phyloP scores from a whole-genome alignment of 2,329 filamentous ascomycete species.

The Monosporascus ibericus region DNA sequence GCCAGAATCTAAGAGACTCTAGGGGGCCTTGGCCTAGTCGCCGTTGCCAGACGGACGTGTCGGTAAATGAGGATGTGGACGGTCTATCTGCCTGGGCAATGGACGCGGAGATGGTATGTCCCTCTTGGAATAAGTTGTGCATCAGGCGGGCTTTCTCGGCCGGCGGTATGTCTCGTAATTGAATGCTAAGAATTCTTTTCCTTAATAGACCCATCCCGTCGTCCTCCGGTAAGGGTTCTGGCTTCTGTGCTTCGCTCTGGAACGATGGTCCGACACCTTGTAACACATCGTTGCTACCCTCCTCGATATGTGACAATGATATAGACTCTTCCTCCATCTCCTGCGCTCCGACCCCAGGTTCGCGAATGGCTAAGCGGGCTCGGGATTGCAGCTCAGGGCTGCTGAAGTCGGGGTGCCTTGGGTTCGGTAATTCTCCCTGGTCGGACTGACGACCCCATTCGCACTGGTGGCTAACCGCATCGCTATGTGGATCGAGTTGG shows the following conservation, averaged over 20 bases:
- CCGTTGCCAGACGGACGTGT: constrained; percentile 27
- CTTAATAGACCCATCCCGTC: constrained; percentile 70
- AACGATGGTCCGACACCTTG: constrained; percentile 2
- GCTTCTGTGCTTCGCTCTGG: constrained; percentile 6
- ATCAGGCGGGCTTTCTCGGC: constrained; percentile 66
- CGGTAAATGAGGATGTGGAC: constrained; percentile 26
- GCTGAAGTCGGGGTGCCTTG: constrained; percentile 2
- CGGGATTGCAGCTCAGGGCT: not conserved
- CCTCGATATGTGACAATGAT: constrained; percentile 7
- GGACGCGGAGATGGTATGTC: constrained; percentile 47
- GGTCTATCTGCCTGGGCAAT: constrained; percentile 20
- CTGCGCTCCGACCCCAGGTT: constrained; percentile 5
- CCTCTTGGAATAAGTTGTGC: constrained; percentile 64
- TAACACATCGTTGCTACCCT: constrained; percentile 5
- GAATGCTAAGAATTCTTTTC: constrained; percentile 62
- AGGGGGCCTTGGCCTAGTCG: constrained; percentile 38
- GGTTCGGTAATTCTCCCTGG: not conserved
- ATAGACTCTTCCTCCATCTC: constrained; percentile 6
- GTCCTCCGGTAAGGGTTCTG: constrained; percentile 57
- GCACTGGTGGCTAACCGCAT: constrained; percentile 3
- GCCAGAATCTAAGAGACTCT: constrained; percentile 55
- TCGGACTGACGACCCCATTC: constrained; percentile 3
- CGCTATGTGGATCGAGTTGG: constrained; percentile 8
- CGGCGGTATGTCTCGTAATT: constrained; percentile 50
- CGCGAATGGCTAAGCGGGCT: constrained; percentile 1